Conservation (phyloP, 495 filamentous ascomycete genomes). For the Annulohypoxylon stygium region DNA sequence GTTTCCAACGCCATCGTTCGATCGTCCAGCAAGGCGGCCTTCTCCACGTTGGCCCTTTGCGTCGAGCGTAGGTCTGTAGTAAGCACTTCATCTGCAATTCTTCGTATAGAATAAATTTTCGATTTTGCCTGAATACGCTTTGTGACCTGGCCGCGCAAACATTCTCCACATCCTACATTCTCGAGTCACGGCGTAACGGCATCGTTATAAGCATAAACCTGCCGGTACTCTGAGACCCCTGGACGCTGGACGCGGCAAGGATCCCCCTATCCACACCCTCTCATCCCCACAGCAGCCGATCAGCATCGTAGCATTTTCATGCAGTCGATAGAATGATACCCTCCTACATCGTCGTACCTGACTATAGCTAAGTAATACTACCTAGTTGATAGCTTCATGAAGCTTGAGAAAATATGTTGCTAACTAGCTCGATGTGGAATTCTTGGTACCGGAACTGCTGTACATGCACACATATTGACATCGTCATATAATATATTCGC, state of each 20-base stretch:
- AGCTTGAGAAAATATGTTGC: conserved; percentile 21
- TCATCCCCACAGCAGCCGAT: conserved; percentile 23
- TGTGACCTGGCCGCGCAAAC: conserved; percentile 6
- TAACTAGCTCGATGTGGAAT: conserved; percentile 10
- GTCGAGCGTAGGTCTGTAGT: neutral
- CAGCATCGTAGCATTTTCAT: conserved; percentile 31
- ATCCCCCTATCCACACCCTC: conserved; percentile 10
- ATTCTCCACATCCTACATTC: neutral
- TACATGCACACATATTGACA: neutral
- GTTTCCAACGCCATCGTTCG: neutral
- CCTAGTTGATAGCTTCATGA: conserved; percentile 7
- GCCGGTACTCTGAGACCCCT: conserved; percentile 10
- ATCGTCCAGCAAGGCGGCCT: neutral
- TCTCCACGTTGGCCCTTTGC: neutral
- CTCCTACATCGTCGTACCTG: conserved; percentile 21
- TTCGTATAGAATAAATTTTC: conserved; percentile 12
- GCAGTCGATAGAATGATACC: conserved; percentile 9
- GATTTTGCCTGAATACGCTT: conserved; percentile 1
- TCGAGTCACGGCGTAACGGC: neutral
- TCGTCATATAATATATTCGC: conserved; percentile 4
- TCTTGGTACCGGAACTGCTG: neutral
- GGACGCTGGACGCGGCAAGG: conserved; percentile 8
- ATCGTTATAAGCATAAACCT: conserved; percentile 27
- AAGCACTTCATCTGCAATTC: conserved; percentile 5
- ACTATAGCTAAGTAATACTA: conserved; percentile 15